Percentiles rank a stretch among this genome's conserved stretches.
These are phyloP conservation scores for Arabidopsis suecica DNA, from an alignment of 345 rosid genomes.

Conservation along the genomic window DNA sequence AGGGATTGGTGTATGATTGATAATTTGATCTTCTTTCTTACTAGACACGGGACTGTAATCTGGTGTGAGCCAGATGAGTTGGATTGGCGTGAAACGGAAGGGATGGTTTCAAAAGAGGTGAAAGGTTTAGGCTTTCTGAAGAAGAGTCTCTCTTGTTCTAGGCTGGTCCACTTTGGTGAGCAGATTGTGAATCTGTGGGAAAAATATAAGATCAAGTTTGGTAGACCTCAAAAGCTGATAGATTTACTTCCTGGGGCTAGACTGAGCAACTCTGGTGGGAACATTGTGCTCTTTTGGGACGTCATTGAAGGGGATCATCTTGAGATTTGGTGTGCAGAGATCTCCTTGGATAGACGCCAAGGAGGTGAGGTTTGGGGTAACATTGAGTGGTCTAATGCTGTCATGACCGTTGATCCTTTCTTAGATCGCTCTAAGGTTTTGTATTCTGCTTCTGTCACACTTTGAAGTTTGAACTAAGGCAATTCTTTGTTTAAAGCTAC, in stretches of 20 bases:
- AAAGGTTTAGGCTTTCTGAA: conserved; percentile 55
- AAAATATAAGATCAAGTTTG: background rate
- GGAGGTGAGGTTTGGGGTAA: conserved; percentile 58
- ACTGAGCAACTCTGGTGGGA: conserved; percentile 48
- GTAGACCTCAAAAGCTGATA: background rate
- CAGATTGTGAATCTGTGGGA: background rate
- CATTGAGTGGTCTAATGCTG: conserved; percentile 48
- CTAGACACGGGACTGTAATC: conserved; percentile 56
- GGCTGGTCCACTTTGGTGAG: conserved; percentile 16
- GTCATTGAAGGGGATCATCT: conserved; percentile 35
- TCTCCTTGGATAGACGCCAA: conserved; percentile 53
- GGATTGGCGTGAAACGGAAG: background rate
- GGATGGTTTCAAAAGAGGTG: conserved; percentile 42
- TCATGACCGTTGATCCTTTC: background rate
- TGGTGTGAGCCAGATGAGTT: conserved; percentile 54
- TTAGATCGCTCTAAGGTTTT: conserved; percentile 6
- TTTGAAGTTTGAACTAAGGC: background rate
- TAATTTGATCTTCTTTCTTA: conserved; percentile 63
- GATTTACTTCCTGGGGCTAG: background rate
- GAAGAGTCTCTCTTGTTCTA: conserved; percentile 63
- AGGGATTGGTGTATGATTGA: conserved; percentile 62
- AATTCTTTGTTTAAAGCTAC: too few species aligned
- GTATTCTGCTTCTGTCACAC: conserved; percentile 3
- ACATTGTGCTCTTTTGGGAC: conserved; percentile 75
- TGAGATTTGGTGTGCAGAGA: conserved; percentile 72